Percentiles rank a stretch among this genome's conserved stretches.
These are phyloP conservation scores for Isabelozyma pseudorhagii DNA, from an alignment of 805 yeast genomes.

Conservation along the genomic window DNA sequence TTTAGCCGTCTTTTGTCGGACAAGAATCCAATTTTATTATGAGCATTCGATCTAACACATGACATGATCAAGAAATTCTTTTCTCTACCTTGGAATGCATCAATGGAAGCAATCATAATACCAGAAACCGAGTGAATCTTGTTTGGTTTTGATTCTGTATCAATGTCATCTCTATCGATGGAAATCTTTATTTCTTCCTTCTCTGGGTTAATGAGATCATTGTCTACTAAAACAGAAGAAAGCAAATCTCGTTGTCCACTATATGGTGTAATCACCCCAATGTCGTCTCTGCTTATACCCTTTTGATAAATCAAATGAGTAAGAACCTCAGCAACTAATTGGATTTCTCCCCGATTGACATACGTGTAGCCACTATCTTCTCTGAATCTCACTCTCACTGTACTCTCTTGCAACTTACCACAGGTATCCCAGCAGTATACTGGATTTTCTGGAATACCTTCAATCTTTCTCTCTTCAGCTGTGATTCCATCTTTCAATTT, in stretches of 20 bases:
- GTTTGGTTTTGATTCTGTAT: constrained; percentile 42
- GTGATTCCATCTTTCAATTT: constrained; percentile 57
- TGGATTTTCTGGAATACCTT: constrained; percentile 47
- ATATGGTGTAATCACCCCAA: constrained; percentile 74
- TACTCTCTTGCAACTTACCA: constrained; percentile 45
- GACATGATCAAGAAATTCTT: constrained; percentile 51
- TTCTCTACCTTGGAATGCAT: constrained; percentile 61
- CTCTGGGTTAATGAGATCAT: constrained; percentile 55
- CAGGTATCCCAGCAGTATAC: constrained; percentile 59
- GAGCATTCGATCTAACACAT: constrained; percentile 65
- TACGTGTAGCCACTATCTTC: constrained; percentile 57
- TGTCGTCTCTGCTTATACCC: constrained; percentile 45
- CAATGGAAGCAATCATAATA: constrained; percentile 56
- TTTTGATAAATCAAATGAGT: constrained; percentile 53
- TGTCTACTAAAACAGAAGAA: constrained; percentile 47
- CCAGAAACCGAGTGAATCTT: constrained; percentile 48
- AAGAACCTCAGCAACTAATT: constrained; percentile 44
- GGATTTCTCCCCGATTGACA: constrained; percentile 53
- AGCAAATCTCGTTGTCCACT: constrained; percentile 69
- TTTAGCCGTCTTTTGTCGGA: constrained; percentile 83
- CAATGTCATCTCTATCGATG: constrained; percentile 60
- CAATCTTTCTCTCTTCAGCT: constrained; percentile 45
- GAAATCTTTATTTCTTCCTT: constrained; percentile 46
- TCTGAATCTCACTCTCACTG: constrained; percentile 45
- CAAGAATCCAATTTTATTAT: constrained; percentile 75